A percentile compares a stretch with the other conserved stretches of the same genome.
These are phyloP conservation scores for Ormosia emarginata DNA, from an alignment of 306 rosid genomes.

Conservation along the genomic window DNA sequence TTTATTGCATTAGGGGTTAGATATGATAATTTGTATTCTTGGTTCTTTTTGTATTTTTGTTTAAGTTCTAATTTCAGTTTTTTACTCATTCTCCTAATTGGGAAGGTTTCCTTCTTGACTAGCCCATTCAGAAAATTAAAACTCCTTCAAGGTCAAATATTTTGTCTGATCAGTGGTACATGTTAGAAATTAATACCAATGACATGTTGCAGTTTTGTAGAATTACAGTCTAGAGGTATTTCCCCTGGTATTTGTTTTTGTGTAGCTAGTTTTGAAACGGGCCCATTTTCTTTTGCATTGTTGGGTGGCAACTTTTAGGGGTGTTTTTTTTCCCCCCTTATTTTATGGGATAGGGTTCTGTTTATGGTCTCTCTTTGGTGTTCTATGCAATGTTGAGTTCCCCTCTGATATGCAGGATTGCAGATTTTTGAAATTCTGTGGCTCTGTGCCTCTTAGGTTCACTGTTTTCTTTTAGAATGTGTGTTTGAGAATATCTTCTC, in stretches of 20 bases:
- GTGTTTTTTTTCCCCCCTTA: not conserved
- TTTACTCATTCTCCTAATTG: not conserved
- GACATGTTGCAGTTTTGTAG: slow-evolving; percentile 3
- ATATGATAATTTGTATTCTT: not conserved
- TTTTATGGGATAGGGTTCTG: not conserved
- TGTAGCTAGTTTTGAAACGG: not conserved
- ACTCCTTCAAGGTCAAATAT: not conserved
- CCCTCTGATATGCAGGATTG: not conserved
- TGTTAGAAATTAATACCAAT: not conserved
- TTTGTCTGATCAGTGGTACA: not conserved
- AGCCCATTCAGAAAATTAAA: not conserved
- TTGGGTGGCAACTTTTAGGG: not conserved
- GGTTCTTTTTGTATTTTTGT: not conserved
- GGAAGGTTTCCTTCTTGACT: not conserved
- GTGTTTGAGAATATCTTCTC: not conserved
- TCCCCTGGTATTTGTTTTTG: not conserved
- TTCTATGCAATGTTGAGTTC: not conserved
- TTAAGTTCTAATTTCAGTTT: not conserved
- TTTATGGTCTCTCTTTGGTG: not conserved
- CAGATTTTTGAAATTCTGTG: not conserved
- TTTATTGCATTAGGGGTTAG: not conserved
- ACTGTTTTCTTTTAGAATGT: not conserved
- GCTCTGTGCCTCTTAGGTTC: not conserved
- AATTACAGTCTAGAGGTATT: not conserved
- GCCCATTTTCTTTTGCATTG: not conserved